Evolutionary conservation across 2,329 filamentous ascomycete species (phyloP), one percentile per base, ranked within the genome.

Genomic region (Colletotrichum simmondsii): DNA sequence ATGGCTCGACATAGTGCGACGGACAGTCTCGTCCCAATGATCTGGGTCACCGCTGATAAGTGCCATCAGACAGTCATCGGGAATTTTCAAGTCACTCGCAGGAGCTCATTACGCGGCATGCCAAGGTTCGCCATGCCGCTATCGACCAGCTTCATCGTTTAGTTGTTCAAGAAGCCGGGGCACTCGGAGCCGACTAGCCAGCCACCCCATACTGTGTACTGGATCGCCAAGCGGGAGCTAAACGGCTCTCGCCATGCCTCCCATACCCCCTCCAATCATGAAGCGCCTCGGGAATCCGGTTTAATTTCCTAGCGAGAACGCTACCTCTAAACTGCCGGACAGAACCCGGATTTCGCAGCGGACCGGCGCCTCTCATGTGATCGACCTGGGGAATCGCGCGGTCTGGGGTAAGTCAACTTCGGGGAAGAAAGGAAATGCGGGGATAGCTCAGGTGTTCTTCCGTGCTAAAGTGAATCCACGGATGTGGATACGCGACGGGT

Each of bases 211-310:
- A 32, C 30, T 32, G 30, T 32, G 30, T 32, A 8, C 37, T 7
- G 53, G 42, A 60, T 65, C 54, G 54, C 53, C 70, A 56, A 65
- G 57, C 30, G n/a, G 16, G 52, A 54, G 28, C 57, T 30, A 19
- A 24, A 42, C 32, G 54, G 32, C 67, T 59, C 16, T 26, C n/a
- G n/a, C 28, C 54, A 19, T 32, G 14, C 19, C 24, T 69, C 42
- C 30, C 4, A 49, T 72, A 72, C 7, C 70, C 70, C 59, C 65
- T 65, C 70, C 70, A 72, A 72, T 72, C 70, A 72, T 46, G 26
- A 49, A 26, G 42, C 37, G 22, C 12, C 70, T 72, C 65, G 65
- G 69, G 58, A 42, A 63, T 72, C 35, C 69, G 70, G 65, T 60
- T 24, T 54, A 65, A 72, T 70, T 26, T 49, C 53, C 54, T 37